Conservation (phyloP, 768 basidiomycete genomes). For the Lanmaoa pseudosensibilis region DNA sequence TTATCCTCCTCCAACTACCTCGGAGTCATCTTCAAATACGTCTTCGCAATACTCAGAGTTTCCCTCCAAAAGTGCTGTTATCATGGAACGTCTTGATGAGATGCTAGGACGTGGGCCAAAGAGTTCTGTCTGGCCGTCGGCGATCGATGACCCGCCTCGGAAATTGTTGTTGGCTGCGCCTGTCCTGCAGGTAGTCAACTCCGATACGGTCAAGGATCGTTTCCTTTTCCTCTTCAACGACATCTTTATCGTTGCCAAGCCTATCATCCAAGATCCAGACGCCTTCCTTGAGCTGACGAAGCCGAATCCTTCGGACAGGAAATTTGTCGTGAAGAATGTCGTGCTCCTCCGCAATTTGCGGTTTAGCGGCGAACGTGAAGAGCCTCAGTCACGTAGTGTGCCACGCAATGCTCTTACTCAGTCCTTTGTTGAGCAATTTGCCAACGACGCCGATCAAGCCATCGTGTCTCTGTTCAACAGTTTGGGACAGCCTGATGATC, state of each 20-base stretch:
- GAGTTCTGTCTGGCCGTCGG: conserved; percentile 58
- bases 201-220: conserved; percentile 92
- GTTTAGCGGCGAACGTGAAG: conserved; percentile 68
- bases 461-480: conserved; percentile 69
- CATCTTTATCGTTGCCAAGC: conserved; percentile 90
- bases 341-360: conserved; percentile 72
- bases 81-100: conserved; percentile 72
- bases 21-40: conserved; percentile 73
- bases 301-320: conserved; percentile 61
- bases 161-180: conserved; percentile 82
- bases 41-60: conserved; percentile 64
- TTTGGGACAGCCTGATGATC: conserved; percentile 59
- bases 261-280: conserved; percentile 70
- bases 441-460: conserved; percentile 77
- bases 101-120: conserved; percentile 61
- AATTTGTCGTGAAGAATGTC: conserved; percentile 87
- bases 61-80: conserved; percentile 46
- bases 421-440: conserved; percentile 77
- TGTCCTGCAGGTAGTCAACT: conserved; percentile 91
- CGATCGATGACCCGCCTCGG: conserved; percentile 83
- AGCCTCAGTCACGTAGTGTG: conserved; percentile 48
- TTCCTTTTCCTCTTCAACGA: conserved; percentile 98
- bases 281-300: conserved; percentile 56
- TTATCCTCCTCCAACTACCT: conserved; percentile 67
- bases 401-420: conserved; percentile 63